Base-by-base conservation (phyloP, 371 early-diverging fungal genomes). In the Scutellospora calospora region DNA sequence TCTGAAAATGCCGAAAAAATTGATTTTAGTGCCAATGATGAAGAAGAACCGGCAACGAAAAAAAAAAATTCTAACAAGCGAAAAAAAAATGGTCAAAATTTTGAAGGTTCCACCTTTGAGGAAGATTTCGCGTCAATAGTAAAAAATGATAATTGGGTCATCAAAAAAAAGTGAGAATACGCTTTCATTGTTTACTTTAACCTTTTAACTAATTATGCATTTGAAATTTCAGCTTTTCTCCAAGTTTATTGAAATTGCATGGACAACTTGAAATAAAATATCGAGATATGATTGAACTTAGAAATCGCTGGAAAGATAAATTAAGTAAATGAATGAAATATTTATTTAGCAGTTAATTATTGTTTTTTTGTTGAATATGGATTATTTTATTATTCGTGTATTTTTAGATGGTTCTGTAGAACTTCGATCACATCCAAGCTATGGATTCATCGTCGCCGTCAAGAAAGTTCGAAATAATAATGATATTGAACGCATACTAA, bases 401-500 rank as follows among this genome's bases (percentile, higher is more conserved):
- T 71, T 62, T 27, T 45, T 79, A 81, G 81, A 73, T 27, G 29
- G 31, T 20, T 85, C 87, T 0, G 66, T 87, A 5, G 80, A 76
- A 3, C 82, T 91, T n/a, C 25, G 85, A 1, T 81, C 82, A 31
- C 83, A 83, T 38, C 78, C 85, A 0, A 83, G 81, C 4, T 85
- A 86, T 45, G 88, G 88, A 9, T 91, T 91, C 76, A 74, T 91
- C 20, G 88, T 93, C 3, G 91, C 27, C 8, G 33, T 38, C 25
- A 55, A 41, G n/a, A 25, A 27, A 16, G 11, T 16, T 25, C 65
- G 12, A 12, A 29, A 22, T 63, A 25, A 51, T 63, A 27, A n/a
- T 6, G 60, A 76, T 33, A n/a, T 75, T 14, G 76, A 75, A 38
- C 6, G 25, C 16, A 11, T 18, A 33, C 29, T 75, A 41, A 33